Evolutionary conservation across 2,329 filamentous ascomycete genomes (phyloP).

Genomic region (Xylariales sp.): DNA sequence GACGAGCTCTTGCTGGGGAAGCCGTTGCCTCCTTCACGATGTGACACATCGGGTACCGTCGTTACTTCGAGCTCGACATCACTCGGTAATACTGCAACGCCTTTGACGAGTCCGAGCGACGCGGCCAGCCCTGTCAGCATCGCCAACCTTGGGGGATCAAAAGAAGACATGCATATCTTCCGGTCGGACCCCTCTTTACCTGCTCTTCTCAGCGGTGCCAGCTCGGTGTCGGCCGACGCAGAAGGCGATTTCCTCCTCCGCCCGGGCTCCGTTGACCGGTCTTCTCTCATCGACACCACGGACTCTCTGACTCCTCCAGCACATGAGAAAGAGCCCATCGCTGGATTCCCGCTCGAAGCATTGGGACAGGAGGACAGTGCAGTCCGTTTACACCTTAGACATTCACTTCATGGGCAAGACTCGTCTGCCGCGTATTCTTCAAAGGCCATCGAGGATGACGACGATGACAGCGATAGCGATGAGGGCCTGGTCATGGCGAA

Average conservation of each 20-base stretch:
- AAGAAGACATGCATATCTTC: slow-evolving; percentile 45
- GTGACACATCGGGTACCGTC: slow-evolving; percentile 37
- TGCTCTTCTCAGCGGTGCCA: slow-evolving; percentile 58
- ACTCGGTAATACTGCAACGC: slow-evolving; percentile 42
- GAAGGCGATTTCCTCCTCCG: slow-evolving; percentile 55
- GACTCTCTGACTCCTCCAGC: slow-evolving; percentile 53
- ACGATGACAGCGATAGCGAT: slow-evolving; percentile 51
- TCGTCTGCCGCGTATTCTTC: slow-evolving; percentile 17
- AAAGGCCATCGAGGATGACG: slow-evolving; percentile 33
- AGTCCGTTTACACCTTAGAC: slow-evolving; percentile 6
- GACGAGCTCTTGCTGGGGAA: slow-evolving; percentile 32
- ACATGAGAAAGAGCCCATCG: slow-evolving; percentile 39
- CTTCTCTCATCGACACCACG: slow-evolving; percentile 44
- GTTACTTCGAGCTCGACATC: slow-evolving; percentile 51
- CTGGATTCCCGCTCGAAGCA: slow-evolving; percentile 43
- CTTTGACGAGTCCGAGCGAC: slow-evolving; percentile 52
- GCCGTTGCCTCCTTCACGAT: slow-evolving; percentile 30
- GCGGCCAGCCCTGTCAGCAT: slow-evolving; percentile 43
- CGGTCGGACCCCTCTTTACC: slow-evolving; percentile 62
- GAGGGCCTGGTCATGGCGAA: slow-evolving; percentile 51
- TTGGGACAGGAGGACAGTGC: slow-evolving; percentile 23
- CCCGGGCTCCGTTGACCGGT: slow-evolving; percentile 40
- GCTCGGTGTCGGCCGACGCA: slow-evolving; percentile 58
- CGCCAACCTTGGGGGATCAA: slow-evolving; percentile 30
- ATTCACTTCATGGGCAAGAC: slow-evolving; percentile 11